Evolutionary conservation across 176 grass and related monocot species (phyloP), one percentile per base, ranked within the genome.

Genomic region (Poa annua): DNA sequence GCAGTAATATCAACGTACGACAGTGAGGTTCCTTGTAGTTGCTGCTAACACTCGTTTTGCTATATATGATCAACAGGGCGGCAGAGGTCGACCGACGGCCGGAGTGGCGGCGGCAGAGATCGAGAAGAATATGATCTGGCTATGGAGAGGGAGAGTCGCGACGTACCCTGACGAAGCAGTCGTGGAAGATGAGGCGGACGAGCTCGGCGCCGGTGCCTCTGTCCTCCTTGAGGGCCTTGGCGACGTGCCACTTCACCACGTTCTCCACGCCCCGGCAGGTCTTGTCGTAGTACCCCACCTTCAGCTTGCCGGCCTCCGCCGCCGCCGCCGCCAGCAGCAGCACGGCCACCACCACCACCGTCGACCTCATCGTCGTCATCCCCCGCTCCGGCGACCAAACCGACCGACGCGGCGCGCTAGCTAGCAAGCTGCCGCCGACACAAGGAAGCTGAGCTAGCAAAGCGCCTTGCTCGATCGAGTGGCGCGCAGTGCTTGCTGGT

Each of bases 161-260:
- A 60, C 66, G 47, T 75, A 94, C 92, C 89, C 92, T 91, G 68
- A 94, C 92, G 75, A 94, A 94, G 86, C 92, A 94, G 79, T 94
- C 92, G 74, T 94, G 92, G 89, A 94, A 94, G 86, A 92, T 89
- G 89, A 94, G 86, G 19, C 92, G 84, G 68, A 94, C 84, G 84
- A 90, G 84, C 1, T 75, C 88, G 67, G 88, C 88, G 80, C 88
- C 88, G 60, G 0, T 56, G 39, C 4, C 36, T 61, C 88, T 84
- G 60, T 87, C 35, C 17, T 66, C 84, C 39, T 44, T 34, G 88
- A 90, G 66, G 59, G 88, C 88, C 84, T 52, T 90, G 20, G 68
- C 68, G 20, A 90, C 88, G 69, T 86, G 84, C 75, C 74, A 67
- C 88, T 83, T 90, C 29, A 90, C 80, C 1, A 90, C 19, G 29